A percentile compares a stretch with the other conserved stretches of the same genome.
phyloP scores from a whole-genome alignment of 306 rosid species.

The Inga leiocalycina region DNA sequence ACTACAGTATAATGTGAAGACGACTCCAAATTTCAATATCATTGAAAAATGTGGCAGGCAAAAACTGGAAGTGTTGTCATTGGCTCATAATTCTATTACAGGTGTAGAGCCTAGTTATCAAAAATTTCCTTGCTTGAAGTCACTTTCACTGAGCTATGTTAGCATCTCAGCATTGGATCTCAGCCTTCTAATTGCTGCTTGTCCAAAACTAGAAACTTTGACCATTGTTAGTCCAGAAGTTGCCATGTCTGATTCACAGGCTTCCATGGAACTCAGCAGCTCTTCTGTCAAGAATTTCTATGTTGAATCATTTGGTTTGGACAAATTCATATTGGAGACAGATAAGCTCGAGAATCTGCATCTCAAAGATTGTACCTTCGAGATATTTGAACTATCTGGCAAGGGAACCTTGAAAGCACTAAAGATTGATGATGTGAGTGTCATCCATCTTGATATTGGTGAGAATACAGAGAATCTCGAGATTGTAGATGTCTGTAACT shows the following conservation, averaged over 20 bases:
- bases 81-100: constrained; percentile 59
- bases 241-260: constrained; percentile 59
- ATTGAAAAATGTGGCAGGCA: constrained; percentile 67
- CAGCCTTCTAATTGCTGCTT: constrained; percentile 63
- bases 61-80: constrained; percentile 55
- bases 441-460: constrained; percentile 70
- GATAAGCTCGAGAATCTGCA: constrained; percentile 62
- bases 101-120: constrained; percentile 71
- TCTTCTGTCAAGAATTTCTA: constrained; percentile 60
- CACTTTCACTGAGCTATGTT: constrained; percentile 55
- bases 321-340: constrained; percentile 53
- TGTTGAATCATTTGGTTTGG: constrained; percentile 59
- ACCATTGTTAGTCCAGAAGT: constrained; percentile 57
- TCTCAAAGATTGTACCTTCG: constrained; percentile 64
- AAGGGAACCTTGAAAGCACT: constrained; percentile 61
- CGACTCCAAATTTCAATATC: constrained; percentile 64
- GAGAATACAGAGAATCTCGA: constrained; percentile 74
- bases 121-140: constrained; percentile 68
- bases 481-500: constrained; percentile 72
- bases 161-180: constrained; percentile 72
- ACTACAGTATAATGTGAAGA: constrained; percentile 56
- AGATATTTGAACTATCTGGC: constrained; percentile 57
- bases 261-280: constrained; percentile 58
- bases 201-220: constrained; percentile 64
- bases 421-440: constrained; percentile 72